Base-by-base conservation (phyloP, 331 rosid genomes). In the Malus hybrid region DNA sequence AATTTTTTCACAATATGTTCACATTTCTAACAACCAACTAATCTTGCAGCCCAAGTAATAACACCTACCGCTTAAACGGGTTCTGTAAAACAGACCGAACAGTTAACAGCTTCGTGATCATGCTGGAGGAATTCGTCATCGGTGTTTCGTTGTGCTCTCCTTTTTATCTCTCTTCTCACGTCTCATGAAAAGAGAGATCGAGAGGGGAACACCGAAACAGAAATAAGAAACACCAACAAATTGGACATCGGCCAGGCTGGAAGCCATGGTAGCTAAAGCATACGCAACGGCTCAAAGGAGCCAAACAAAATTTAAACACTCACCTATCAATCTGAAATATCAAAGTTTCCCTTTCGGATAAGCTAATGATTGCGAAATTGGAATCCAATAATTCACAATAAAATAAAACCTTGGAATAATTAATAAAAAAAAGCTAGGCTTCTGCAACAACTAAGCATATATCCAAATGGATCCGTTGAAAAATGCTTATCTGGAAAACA, bases 311-410 rank as follows among this genome's bases (percentile, higher is more conserved):
- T 63, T 31, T 16, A 54, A 6, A 54, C 3, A 54, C 22, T 65
- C 10, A 31, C 7, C 4, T 72, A 27, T 39, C 28, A 10, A 31
- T 61, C 64, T 73, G 28, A 60, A 73, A 42, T 73, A 39, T 27
- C 48, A 60, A 10, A 14, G 7, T 24, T 73, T 59, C 36, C 42
- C n/a, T 46, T 60, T 73, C 19, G 24, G 67, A 34, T 73, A 73
- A 73, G 56, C 6, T 77, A 50, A 81, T 72, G 60, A 77, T 68
- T 20, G 76, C 56, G 52, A 62, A 15, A n/a, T 55, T 27, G 64
- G 75, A 73, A 69, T 69, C 77, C 16, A 73, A 69, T 77, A 61
- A 77, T 68, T 36, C 67, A 32, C n/a, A 7, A 54, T 60, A 71
- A 70, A 65, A 76, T 27, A 72, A 24, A 36, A 60, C 20, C 36